Conservation (phyloP, 2,329 filamentous ascomycete genomes). For the Microdochium bolleyi region DNA sequence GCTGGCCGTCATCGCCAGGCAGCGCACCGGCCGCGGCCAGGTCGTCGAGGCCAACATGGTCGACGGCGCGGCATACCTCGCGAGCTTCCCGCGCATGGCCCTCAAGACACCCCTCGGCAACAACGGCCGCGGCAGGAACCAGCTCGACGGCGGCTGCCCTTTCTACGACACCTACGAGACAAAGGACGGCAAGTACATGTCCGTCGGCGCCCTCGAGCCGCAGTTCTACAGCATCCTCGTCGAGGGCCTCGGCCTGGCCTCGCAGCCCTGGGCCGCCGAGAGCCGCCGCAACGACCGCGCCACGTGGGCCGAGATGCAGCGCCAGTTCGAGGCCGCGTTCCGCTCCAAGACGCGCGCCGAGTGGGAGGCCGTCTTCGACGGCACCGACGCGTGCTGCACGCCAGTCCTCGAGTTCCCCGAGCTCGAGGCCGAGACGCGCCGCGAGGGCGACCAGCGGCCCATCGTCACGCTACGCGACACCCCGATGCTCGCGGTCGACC, state of each 20-base stretch:
- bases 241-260: conserved; percentile 53
- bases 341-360: conserved; percentile 61
- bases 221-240: conserved; percentile 71
- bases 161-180: conserved; percentile 90
- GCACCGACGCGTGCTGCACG: conserved; percentile 87
- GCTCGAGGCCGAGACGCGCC: conserved; percentile 44
- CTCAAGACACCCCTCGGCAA: conserved; percentile 56
- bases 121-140: conserved; percentile 61
- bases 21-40: conserved; percentile 63
- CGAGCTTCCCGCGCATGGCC: conserved; percentile 66
- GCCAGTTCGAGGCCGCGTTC: conserved; percentile 56
- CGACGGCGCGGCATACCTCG: conserved; percentile 74
- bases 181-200: conserved; percentile 68
- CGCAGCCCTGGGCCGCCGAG: conserved; percentile 33
- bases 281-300: conserved; percentile 47
- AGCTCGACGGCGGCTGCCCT: conserved; percentile 77
- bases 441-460: conserved; percentile 63
- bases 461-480: conserved; percentile 61
- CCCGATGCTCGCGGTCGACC: conserved; percentile 56
- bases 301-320: conserved; percentile 61
- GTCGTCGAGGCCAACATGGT: conserved; percentile 97
- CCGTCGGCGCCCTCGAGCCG: conserved; percentile 85
- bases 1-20: conserved; percentile 64
- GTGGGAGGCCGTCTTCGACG: conserved; percentile 84
- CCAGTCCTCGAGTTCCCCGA: conserved; percentile 74